Evolutionary conservation across 371 early-diverging fungal genomes (phyloP), one percentile per base, ranked within the genome.

Genomic region (Mucor racemosus): DNA sequence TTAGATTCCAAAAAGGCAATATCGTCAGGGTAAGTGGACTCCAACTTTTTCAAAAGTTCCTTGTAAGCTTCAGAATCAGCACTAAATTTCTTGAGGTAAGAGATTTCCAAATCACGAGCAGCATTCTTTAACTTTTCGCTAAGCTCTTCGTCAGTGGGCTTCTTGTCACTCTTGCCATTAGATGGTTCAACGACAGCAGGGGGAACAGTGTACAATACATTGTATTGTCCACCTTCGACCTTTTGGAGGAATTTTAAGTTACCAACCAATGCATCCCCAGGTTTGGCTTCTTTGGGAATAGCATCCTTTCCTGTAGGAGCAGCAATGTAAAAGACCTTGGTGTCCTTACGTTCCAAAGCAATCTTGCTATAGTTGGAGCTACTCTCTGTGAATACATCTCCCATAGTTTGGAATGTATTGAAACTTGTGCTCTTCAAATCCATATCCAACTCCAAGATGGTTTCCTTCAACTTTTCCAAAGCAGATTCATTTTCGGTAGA

Each of bases 201-300:
- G 40, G 88, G 80, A 58, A 92, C 85, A 14, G 85, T 73, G 44
- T 91, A 89, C 19, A 89, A 72, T 1, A 83, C 85, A 19, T 73
- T 74, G 69, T 88, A 89, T 38, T 92, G 74, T 15, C 81, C 83
- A n/a, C 88, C 82, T 17, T 89, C 86, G 11, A 90, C 78, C 78
- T 76, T 73, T 14, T 75, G 42, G 5, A 78, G 72, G 53, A 91
- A 82, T 40, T 79, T 77, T 42, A 95, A 76, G 46, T 83, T 84
- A 1, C 95, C 97, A 13, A 88, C 76, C 34, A 96, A 79, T 31
- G 91, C 71, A 74, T 96, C 97, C 0, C 95, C 95, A 0, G 90
- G 76, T 67, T 89, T 88, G 33, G 91, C 92, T 14, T 88, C 90
- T 66, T 90, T 89, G 35, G 95, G 92, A 17, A 89, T 63, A n/a